These are phyloP conservation scores for Saccharomycopsis fermentans DNA, from an alignment of 805 yeast species.

Conservation along the genomic window DNA sequence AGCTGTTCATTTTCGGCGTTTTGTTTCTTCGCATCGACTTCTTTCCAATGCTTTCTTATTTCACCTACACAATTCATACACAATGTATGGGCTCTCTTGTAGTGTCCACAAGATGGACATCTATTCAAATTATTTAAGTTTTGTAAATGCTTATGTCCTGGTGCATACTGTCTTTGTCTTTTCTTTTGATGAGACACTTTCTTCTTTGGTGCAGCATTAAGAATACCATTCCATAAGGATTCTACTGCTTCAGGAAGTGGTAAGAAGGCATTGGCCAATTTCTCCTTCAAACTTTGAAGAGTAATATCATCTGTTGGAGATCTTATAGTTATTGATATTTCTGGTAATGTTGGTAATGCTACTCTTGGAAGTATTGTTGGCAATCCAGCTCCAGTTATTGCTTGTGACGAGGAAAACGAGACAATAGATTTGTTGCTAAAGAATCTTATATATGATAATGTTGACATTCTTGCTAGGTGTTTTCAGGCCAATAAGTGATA, in stretches of 20 bases:
- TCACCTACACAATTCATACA: conserved; percentile 90
- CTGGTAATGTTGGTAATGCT: not conserved
- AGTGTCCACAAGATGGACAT: conserved; percentile 94
- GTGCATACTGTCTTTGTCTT: conserved; percentile 73
- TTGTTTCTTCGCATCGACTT: conserved; percentile 20
- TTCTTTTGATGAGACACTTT: conserved; percentile 80
- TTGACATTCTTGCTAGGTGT: not conserved
- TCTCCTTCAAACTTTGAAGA: not conserved
- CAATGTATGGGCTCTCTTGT: conserved; percentile 78
- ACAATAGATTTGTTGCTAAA: not conserved
- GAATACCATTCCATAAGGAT: conserved; percentile 38
- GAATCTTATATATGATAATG: not conserved
- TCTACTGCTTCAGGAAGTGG: not conserved
- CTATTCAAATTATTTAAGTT: conserved; percentile 68
- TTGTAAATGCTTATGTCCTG: conserved; percentile 72
- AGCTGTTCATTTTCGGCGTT: conserved; percentile 18
- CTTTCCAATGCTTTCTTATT: conserved; percentile 65
- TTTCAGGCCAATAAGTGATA: not conserved
- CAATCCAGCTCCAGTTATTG: not conserved
- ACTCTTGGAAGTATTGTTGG: not conserved
- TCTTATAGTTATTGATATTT: not conserved
- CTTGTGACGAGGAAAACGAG: not conserved
- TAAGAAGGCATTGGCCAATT: not conserved
- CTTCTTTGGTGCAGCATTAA: conserved; percentile 90
- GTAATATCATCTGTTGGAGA: not conserved